Base-by-base conservation (phyloP, 106 monocot species). In the Allium fistulosum region DNA sequence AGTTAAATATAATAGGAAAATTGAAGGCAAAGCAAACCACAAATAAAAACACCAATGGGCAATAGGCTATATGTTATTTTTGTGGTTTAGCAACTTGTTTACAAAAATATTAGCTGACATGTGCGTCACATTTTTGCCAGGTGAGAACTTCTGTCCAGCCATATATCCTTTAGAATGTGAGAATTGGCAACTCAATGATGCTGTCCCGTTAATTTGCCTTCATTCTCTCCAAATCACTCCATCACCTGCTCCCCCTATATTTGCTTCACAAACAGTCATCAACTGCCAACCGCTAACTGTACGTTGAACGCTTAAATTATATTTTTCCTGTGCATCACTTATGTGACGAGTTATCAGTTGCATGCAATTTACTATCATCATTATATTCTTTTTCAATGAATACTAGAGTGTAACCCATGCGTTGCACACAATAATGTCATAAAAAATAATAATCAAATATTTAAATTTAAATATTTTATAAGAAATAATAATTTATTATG, bases 241-340 rank as follows among this genome's bases (percentile, higher is more conserved):
- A 66, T 81, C 91, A 27, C 91, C 91, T 78, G 52, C 58, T 48
- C 91, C 95, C 69, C 91, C 91, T 60, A 74, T 75, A 56, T 86
- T 96, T 75, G 88, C 91, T 78, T 86, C 91, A 59, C 81, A 96
- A 69, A 91, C 95, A 14, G 77, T 88, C 66, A 86, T 88, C 37
- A 76, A 85, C 48, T 96, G 95, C 72, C 88, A 84, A 68, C 91
- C 95, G 70, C 82, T 96, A 66, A 74, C 82, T 81, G 95, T 96
- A 85, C 46, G 70, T 51, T 22, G 49, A 51, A 26, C 14, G 17
- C 47, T 58, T 64, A 64, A 16, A 57, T 49, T 3, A 18, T 27
- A 18, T 11, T 68, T 10, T 57, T 26, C 18, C 60, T 56, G 49
- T 67, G 14, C 57, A 48, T 67, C 57, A 37, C 37, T 37, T 37